phyloP scores from a whole-genome alignment of 2,329 filamentous ascomycete genomes.

The Chalaropsis ovoidea region DNA sequence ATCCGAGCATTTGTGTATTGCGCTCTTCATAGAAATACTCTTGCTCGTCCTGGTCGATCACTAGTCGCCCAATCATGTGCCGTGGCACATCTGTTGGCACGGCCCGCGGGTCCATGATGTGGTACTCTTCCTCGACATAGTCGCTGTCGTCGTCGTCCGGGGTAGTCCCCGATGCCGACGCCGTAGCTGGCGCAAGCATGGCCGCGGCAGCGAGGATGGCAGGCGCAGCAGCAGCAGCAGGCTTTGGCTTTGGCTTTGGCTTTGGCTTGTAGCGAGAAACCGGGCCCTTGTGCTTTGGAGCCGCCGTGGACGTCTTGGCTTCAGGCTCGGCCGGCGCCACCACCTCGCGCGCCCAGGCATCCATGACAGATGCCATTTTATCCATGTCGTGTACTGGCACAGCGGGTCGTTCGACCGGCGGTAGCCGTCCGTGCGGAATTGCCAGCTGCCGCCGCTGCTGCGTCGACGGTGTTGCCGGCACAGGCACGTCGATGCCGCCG shows the following conservation, averaged over 20 bases:
- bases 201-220: slow-evolving; percentile 16
- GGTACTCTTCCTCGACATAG: slow-evolving; percentile 55
- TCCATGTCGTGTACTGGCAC: slow-evolving; percentile 38
- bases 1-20: slow-evolving; percentile 30
- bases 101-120: slow-evolving; percentile 47
- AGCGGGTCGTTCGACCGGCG: slow-evolving; percentile 32
- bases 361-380: slow-evolving; percentile 45
- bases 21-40: slow-evolving; percentile 44
- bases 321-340: slow-evolving; percentile 32
- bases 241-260: slow-evolving; percentile 22
- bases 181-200: slow-evolving; percentile 17
- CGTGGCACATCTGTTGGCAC: slow-evolving; percentile 40
- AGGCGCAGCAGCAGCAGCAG: slow-evolving; percentile 1
- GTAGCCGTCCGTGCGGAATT: slow-evolving; percentile 30
- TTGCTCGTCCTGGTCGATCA: slow-evolving; percentile 48
- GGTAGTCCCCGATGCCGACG: slow-evolving; percentile 29
- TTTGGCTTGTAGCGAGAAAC: slow-evolving; percentile 40
- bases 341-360: slow-evolving; percentile 45
- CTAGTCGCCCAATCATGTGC: slow-evolving; percentile 46
- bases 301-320: slow-evolving; percentile 29
- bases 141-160: slow-evolving; percentile 43
- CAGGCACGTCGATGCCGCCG: slow-evolving; percentile 20
- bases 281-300: slow-evolving; percentile 47
- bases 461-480: slow-evolving; percentile 22
- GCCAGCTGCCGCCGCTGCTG: slow-evolving; percentile 22